These are phyloP conservation scores for Tetrahymena elliotti DNA, from an alignment of 73 alveolate species.

Conservation along the genomic window DNA sequence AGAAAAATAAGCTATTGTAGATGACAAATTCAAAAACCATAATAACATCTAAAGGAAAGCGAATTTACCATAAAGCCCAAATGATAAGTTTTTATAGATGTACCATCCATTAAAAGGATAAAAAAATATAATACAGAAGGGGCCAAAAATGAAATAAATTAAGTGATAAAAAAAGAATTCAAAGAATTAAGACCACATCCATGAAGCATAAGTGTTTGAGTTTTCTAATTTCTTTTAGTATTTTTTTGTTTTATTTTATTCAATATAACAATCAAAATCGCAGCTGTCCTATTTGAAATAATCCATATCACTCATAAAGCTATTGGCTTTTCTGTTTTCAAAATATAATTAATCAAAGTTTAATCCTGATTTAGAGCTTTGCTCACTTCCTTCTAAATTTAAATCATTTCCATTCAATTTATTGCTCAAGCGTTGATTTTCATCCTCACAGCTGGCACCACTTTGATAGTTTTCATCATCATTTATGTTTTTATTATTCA, in stretches of 20 bases:
- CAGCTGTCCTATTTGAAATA: neutral
- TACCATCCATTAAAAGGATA: neutral
- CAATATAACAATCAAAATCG: neutral
- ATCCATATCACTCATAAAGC: neutral
- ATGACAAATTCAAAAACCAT: neutral
- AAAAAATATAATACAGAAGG: neutral
- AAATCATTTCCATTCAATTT: neutral
- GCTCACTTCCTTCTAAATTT: neutral
- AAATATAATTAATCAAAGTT: neutral
- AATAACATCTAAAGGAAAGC: neutral
- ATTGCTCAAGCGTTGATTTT: no score
- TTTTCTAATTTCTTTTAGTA: neutral
- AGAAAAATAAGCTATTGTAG: neutral
- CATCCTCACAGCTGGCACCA: neutral
- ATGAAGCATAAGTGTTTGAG: neutral
- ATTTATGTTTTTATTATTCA: no score
- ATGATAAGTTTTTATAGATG: neutral
- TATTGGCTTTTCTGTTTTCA: neutral
- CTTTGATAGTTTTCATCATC: neutral
- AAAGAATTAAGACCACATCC: neutral
- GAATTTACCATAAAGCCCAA: neutral
- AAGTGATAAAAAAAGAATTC: neutral
- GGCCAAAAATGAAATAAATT: neutral
- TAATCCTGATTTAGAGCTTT: neutral
- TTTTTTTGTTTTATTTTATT: neutral